Evolutionary conservation across 176 grass and related monocot genomes (phyloP), one percentile per base, ranked within the genome.

Genomic region (Lolium rigidum): DNA sequence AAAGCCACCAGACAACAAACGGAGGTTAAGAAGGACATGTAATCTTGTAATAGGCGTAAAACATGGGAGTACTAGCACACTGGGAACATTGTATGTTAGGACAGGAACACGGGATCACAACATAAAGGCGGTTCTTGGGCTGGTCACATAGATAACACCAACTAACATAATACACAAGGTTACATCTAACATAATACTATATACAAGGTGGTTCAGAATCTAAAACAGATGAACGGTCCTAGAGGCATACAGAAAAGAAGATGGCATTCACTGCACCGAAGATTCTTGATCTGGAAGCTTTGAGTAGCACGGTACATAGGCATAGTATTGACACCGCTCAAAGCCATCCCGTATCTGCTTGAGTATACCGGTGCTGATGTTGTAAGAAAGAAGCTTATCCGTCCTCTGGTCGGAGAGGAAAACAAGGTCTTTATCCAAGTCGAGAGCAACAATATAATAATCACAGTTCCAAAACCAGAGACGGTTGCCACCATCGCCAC

Each of bases 351-450:
- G 21, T 65, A 90, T 47, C 67, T 86, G 60, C 9, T 57, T 67
- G 51, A 82, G 73, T 61, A 78, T 67, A 9, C 83, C 78, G 3
- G 74, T 90, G 60, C 69, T 62, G 24, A 90, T 58, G 60, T 75
- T 59, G 47, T 82, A 86, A 4, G 56, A 82, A 20, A 90, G 25
- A 69, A 90, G 73, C 31, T 22, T 82, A 9, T 74, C 7, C 43
- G 64, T 25, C 52, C 31, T 71, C 9, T 60, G 4, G 44, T 86
- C 77, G 15, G 25, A 28, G 54, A 84, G 70, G 43, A 50, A 61
- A 50, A 84, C 41, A 46, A 38, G 26, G 58, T 24, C 70, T 47
- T 43, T 78, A 48, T 90, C 83, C 57, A 85, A 52, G 70, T 81
- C 70, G 17, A 86, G 16, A 71, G 25, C 46, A 0, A 86, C 6